Conservation (phyloP, 345 rosid genomes). For the Diplotaxis tenuifolia region DNA sequence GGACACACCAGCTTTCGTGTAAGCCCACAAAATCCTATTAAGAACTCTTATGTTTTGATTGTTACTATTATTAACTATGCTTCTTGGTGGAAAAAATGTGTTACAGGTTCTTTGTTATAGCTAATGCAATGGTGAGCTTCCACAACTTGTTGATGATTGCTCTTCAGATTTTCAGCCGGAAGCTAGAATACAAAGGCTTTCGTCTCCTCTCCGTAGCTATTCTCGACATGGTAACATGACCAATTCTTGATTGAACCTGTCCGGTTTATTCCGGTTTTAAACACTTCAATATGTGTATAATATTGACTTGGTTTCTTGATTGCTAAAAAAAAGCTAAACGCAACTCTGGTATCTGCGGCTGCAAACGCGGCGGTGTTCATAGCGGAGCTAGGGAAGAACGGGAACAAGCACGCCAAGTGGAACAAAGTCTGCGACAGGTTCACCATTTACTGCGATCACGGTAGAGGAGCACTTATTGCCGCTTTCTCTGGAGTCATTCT, state of each 20-base stretch:
- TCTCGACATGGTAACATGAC: constrained; percentile 66
- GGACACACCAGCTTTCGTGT: constrained; percentile 91
- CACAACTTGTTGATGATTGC: constrained; percentile 76
- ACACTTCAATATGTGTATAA: not conserved
- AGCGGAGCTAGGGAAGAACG: constrained; percentile 81
- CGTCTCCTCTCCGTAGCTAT: constrained; percentile 52
- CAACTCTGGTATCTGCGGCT: constrained; percentile 53
- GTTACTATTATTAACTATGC: not conserved
- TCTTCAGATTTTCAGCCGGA: constrained; percentile 36
- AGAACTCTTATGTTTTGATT: not conserved
- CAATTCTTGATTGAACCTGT: not conserved
- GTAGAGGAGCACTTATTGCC: constrained; percentile 63
- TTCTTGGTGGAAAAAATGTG: constrained; percentile 13
- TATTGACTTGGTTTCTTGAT: constrained; percentile 13
- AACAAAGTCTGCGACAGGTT: constrained; percentile 40
- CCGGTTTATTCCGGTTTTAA: not conserved
- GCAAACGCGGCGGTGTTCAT: constrained; percentile 70
- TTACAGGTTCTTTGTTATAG: constrained; percentile 79
- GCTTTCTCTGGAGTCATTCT: constrained; percentile 58
- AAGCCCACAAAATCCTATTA: constrained; percentile 8
- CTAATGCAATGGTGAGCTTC: constrained; percentile 65
- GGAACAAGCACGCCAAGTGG: constrained; percentile 88
- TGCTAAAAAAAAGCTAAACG: constrained; percentile 50
- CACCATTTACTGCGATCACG: constrained; percentile 54
- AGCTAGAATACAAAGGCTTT: constrained; percentile 51